Base-by-base conservation (phyloP, 345 rosid species). In the Durio zibethinus region DNA sequence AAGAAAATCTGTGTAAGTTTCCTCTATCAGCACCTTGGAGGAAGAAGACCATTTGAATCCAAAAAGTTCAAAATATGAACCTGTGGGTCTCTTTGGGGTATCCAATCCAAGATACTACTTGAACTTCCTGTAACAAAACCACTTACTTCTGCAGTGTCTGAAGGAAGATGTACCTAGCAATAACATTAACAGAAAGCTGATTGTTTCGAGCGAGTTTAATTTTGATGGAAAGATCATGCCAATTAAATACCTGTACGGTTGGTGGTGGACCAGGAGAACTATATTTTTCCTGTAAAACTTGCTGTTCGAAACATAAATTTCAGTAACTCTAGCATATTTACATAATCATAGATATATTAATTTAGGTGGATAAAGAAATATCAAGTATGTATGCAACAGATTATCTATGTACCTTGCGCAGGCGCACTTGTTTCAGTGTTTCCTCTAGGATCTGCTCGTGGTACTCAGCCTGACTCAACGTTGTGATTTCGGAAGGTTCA, bases 371-470 rank as follows among this genome's bases (percentile, higher is more conserved):
- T 45, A 69, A 27, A 68, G 5, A 3, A 18, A n/a, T 38, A 4
- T 66, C 18, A 11, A 43, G 21, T 43, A 4, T 8, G 31, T 36
- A 20, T 62, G 69, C 42, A 21, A 72, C 12, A 56, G 48, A 56
- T 73, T n/a, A 9, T 23, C 21, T 16, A 35, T 60, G 57, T 64
- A 85, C 87, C 86, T 84, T 86, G 69, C 54, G 86, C 3, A 76
- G 27, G 21, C 45, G 81, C 7, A 88, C 72, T 14, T 62, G 78
- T 54, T 73, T 78, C 68, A 85, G 48, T 21, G 82, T 73, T 72
- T 78, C 81, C 56, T 80, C 76, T 2, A 88, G 85, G 66, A 84
- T 78, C 64, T 82, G 87, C 59, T 84, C 85, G 25, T 76, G 78
- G 65, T 53, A 70, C 63, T 85, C 82, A 3, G 81, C 83, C 48